Evolutionary conservation across 73 alveolate species (phyloP).

Genomic region (Tetrahymena borealis): DNA sequence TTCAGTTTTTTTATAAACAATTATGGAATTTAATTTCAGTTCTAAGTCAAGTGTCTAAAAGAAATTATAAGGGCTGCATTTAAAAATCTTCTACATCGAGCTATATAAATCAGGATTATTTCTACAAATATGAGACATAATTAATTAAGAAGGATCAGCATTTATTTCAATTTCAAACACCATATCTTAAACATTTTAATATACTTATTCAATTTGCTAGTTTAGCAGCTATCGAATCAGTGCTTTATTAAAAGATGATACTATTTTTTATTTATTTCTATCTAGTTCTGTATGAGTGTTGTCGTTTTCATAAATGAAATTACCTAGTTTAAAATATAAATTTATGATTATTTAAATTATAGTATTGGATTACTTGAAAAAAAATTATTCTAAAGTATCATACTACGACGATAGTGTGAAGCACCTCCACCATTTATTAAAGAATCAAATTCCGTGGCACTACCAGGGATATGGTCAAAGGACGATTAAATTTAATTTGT

Average conservation of each 20-base stretch:
- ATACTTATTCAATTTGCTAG: background rate
- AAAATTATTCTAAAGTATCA: background rate
- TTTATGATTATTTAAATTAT: background rate
- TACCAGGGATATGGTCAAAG: background rate
- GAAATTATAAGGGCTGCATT: background rate
- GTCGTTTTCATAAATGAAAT: background rate
- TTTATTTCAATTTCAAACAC: background rate
- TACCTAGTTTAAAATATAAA: background rate
- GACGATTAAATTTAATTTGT: background rate
- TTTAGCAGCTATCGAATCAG: background rate
- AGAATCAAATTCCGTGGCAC: background rate
- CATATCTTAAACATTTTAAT: background rate
- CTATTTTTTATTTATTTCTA: background rate
- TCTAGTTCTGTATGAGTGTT: background rate
- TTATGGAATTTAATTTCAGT: background rate
- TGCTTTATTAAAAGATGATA: background rate
- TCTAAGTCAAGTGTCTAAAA: background rate
- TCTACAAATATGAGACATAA: background rate
- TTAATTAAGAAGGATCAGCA: background rate
- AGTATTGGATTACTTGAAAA: background rate
- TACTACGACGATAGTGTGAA: background rate
- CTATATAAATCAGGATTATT: background rate
- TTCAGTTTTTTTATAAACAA: background rate
- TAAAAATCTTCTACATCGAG: background rate
- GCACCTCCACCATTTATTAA: background rate